phyloP scores from a whole-genome alignment of 2,329 filamentous ascomycete genomes.

The Sclerotinia trifoliorum region DNA sequence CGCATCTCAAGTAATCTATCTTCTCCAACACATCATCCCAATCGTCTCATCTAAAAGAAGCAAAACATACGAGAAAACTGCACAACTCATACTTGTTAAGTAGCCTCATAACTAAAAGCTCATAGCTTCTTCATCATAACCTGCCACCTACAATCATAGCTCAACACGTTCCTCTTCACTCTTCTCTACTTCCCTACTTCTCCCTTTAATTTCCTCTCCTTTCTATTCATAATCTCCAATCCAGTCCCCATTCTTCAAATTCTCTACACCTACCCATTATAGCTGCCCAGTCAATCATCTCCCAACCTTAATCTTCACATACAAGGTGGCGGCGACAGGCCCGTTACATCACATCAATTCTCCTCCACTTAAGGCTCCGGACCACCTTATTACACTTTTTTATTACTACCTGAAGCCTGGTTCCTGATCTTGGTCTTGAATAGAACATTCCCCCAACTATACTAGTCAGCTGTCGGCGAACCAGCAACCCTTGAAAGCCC shows the following conservation, averaged over 20 bases:
- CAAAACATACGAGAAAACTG: neutral
- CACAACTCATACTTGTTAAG: neutral
- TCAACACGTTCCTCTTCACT: neutral
- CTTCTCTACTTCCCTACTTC: neutral
- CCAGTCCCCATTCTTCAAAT: neutral
- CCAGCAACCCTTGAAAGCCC: slow-evolving; percentile 13
- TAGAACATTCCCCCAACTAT: slow-evolving; percentile 6
- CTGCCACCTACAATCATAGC: neutral
- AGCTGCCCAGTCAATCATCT: neutral
- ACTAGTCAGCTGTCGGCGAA: slow-evolving; percentile 4
- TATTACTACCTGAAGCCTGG: slow-evolving; percentile 1
- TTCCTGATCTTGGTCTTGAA: neutral
- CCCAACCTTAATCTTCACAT: neutral
- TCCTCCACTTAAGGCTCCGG: slow-evolving; percentile 5
- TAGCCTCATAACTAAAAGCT: neutral
- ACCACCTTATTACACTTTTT: neutral
- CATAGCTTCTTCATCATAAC: neutral
- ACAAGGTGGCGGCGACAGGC: neutral
- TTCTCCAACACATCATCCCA: neutral
- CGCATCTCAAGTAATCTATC: neutral
- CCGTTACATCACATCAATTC: neutral
- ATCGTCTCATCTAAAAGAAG: neutral
- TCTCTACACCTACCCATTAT: neutral
- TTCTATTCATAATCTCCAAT: neutral
- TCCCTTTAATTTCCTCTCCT: neutral